These are phyloP conservation scores for Epichloe brachyelytri DNA, from an alignment of 2,329 filamentous ascomycete genomes.

Conservation along the genomic window DNA sequence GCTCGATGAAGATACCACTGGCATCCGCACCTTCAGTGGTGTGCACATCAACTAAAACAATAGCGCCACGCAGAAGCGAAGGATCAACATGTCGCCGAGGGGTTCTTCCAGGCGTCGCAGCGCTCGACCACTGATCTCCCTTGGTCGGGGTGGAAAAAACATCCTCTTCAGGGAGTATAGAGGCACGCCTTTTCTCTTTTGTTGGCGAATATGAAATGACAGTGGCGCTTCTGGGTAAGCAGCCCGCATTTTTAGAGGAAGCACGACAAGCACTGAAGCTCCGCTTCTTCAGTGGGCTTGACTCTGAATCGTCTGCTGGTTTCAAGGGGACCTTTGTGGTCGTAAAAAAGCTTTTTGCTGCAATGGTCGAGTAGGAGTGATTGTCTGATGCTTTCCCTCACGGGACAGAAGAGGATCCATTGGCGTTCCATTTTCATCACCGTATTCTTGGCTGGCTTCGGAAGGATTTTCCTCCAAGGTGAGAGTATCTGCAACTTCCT, in stretches of 20 bases:
- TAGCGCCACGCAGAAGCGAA: constrained; percentile 51
- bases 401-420: constrained; percentile 34
- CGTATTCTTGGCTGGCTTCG: constrained; percentile 52
- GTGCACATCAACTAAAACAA: constrained; percentile 74
- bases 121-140: constrained; percentile 38
- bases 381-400: constrained; percentile 21
- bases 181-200: constrained; percentile 23
- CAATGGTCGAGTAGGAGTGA: constrained; percentile 43
- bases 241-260: constrained; percentile 28
- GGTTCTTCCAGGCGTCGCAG: constrained; percentile 43
- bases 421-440: constrained; percentile 50
- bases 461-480: constrained; percentile 37
- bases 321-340: constrained; percentile 68
- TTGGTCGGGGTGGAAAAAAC: constrained; percentile 24
- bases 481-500: constrained; percentile 20
- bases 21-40: constrained; percentile 72
- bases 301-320: constrained; percentile 45
- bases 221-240: constrained; percentile 34
- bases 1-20: constrained; percentile 66
- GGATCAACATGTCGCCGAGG: constrained; percentile 40
- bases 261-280: constrained; percentile 38
- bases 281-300: constrained; percentile 34
- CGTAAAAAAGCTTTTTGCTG: constrained; percentile 47
- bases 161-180: background rate
- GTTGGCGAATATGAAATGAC: constrained; percentile 42